Conservation (phyloP, 148 eudicot species). For the Rhododendron henanense region DNA sequence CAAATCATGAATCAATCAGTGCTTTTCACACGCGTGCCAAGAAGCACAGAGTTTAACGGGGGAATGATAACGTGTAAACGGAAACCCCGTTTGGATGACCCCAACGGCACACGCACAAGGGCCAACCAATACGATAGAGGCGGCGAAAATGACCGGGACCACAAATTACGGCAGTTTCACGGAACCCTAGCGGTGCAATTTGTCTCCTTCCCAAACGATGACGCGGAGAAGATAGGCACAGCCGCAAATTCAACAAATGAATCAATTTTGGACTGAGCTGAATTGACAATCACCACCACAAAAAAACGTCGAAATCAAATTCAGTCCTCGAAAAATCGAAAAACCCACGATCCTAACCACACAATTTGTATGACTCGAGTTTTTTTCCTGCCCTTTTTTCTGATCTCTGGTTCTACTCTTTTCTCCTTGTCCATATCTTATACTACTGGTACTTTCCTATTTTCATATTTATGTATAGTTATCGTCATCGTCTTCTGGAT, state of each 20-base stretch:
- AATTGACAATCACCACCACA: background rate
- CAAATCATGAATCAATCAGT: background rate
- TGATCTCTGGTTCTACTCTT: background rate
- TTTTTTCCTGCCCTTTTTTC: background rate
- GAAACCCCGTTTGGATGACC: background rate
- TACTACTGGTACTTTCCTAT: background rate
- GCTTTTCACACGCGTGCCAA: background rate
- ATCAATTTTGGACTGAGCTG: background rate
- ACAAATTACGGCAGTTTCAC: constrained; percentile 10
- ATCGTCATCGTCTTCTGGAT: background rate
- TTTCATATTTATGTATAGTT: background rate
- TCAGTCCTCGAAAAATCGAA: background rate
- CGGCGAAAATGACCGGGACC: background rate
- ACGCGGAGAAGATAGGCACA: background rate
- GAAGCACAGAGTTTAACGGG: background rate
- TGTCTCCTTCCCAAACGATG: background rate
- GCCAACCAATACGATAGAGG: background rate
- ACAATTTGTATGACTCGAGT: background rate
- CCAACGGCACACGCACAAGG: background rate
- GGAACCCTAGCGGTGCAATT: constrained; percentile 25
- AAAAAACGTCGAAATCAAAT: background rate
- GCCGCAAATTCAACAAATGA: background rate
- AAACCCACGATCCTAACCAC: background rate
- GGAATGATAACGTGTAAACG: background rate
- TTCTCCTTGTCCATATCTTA: background rate